Percentiles rank a stretch among this genome's conserved stretches.
These are phyloP conservation scores for Cystobasidium pallidum DNA, from an alignment of 1,284 basidiomycete genomes.

Conservation along the genomic window DNA sequence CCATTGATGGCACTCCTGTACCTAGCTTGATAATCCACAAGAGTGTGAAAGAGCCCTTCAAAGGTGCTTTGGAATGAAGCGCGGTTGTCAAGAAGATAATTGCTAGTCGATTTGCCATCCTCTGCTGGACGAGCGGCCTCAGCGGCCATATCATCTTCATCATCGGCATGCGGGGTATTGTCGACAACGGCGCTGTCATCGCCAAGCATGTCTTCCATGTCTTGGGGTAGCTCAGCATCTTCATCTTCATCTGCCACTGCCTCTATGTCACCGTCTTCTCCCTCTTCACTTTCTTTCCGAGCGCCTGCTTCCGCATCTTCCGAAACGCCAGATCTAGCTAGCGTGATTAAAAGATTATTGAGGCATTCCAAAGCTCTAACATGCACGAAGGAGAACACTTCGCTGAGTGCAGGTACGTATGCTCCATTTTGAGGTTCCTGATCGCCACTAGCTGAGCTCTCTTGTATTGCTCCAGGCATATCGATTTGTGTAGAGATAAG, in stretches of 20 bases:
- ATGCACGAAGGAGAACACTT: constrained; percentile 76
- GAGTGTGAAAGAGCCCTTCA: constrained; percentile 33
- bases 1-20: background rate
- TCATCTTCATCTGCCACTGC: constrained; percentile 29
- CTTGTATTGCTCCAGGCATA: background rate
- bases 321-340: constrained; percentile 53
- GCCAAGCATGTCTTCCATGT: constrained; percentile 7
- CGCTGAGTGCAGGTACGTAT: constrained; percentile 75
- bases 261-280: no score
- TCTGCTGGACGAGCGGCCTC: background rate
- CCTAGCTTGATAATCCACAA: constrained; percentile 17
- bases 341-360: constrained; percentile 83
- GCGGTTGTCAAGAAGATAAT: constrained; percentile 9
- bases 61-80: constrained; percentile 28
- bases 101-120: background rate
- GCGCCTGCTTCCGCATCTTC: background rate
- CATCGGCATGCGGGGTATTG: background rate
- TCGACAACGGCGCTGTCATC: background rate
- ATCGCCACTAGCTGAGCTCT: constrained; percentile 11
- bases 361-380: constrained; percentile 83
- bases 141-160: constrained; percentile 2
- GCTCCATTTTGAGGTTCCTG: constrained; percentile 47
- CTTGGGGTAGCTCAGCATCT: constrained; percentile 13
- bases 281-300: constrained; percentile 17
- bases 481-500: constrained; percentile 45